phyloP scores from a whole-genome alignment of 2,329 filamentous ascomycete genomes.

The Pyricularia grisea region DNA sequence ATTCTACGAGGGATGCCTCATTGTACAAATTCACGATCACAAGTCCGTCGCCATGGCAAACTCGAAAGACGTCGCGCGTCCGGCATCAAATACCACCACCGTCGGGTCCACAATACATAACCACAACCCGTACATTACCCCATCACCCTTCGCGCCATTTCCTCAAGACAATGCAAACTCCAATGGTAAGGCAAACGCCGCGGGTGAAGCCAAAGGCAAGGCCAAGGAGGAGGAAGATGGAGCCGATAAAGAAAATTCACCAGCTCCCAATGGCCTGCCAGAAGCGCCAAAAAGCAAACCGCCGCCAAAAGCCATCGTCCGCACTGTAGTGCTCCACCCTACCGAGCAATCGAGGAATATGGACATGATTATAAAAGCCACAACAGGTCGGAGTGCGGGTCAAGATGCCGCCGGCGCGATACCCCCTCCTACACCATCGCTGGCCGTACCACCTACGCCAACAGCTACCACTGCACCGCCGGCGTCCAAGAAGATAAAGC shows the following conservation, averaged over 20 bases:
- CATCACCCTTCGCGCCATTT: slow-evolving; percentile 75
- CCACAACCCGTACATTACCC: slow-evolving; percentile 81
- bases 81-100: slow-evolving; percentile 44
- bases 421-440: slow-evolving; percentile 59
- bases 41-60: slow-evolving; percentile 46
- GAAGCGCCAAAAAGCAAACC: slow-evolving; percentile 34
- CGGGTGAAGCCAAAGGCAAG: slow-evolving; percentile 26
- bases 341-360: slow-evolving; percentile 66
- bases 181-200: not conserved
- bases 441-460: slow-evolving; percentile 50
- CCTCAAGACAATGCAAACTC: slow-evolving; percentile 37
- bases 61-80: slow-evolving; percentile 48
- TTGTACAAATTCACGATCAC: slow-evolving; percentile 89
- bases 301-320: slow-evolving; percentile 53
- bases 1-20: slow-evolving; percentile 92
- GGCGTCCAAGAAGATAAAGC: slow-evolving; percentile 59
- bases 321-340: slow-evolving; percentile 75
- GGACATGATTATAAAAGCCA: slow-evolving; percentile 68
- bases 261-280: slow-evolving; percentile 36
- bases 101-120: slow-evolving; percentile 82
- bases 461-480: slow-evolving; percentile 49
- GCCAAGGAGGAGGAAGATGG: slow-evolving; percentile 31
- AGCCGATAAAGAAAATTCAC: slow-evolving; percentile 44
- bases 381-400: slow-evolving; percentile 46
- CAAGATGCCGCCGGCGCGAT: slow-evolving; percentile 32